Percentiles rank a stretch among this genome's conserved stretches.
phyloP scores from a whole-genome alignment of 2,329 filamentous ascomycete genomes.

The Aspergillus bombycis region DNA sequence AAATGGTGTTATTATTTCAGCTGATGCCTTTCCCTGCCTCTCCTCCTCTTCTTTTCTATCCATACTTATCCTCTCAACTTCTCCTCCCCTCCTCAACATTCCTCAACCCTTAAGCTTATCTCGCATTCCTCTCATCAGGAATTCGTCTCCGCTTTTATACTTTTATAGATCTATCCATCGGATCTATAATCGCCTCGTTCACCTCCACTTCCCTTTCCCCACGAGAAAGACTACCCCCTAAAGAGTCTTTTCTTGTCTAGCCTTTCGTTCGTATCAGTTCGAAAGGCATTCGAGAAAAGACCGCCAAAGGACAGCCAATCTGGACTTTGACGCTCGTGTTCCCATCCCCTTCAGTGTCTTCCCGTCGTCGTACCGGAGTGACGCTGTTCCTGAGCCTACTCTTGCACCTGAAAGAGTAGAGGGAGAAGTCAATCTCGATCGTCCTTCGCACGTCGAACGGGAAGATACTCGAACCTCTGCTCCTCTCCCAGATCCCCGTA shows the following conservation, averaged over 20 bases:
- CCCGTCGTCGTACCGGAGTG: conserved; percentile 92
- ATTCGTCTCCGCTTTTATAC: conserved; percentile 27
- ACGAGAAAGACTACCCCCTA: conserved; percentile 42
- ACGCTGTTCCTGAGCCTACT: conserved; percentile 67
- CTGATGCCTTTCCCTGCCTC: conserved; percentile 3
- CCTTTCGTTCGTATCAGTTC: conserved; percentile 51
- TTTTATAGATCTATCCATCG: conserved; percentile 25
- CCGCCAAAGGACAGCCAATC: conserved; percentile 83
- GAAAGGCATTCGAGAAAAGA: conserved; percentile 69
- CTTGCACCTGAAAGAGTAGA: conserved; percentile 73
- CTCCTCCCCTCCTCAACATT: conserved; percentile 19
- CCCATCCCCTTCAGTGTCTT: conserved; percentile 99
- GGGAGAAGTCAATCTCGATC: conserved; percentile 79
- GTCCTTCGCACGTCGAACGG: conserved; percentile 86
- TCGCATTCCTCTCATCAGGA: conserved; percentile 24
- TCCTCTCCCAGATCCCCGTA: conserved; percentile 66
- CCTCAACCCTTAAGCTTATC: conserved; percentile 11
- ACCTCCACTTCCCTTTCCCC: conserved; percentile 19
- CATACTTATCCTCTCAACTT: conserved; percentile 13
- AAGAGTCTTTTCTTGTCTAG: conserved; percentile 53
- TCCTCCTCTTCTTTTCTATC: conserved; percentile 7
- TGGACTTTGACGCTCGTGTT: conserved; percentile 99
- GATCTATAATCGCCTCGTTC: conserved; percentile 26
- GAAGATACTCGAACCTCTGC: conserved; percentile 83
- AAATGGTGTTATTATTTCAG: conserved; percentile 7